These are phyloP conservation scores for Phycomyces nitens DNA, from an alignment of 192 early-diverging fungal genomes.

Conservation along the genomic window DNA sequence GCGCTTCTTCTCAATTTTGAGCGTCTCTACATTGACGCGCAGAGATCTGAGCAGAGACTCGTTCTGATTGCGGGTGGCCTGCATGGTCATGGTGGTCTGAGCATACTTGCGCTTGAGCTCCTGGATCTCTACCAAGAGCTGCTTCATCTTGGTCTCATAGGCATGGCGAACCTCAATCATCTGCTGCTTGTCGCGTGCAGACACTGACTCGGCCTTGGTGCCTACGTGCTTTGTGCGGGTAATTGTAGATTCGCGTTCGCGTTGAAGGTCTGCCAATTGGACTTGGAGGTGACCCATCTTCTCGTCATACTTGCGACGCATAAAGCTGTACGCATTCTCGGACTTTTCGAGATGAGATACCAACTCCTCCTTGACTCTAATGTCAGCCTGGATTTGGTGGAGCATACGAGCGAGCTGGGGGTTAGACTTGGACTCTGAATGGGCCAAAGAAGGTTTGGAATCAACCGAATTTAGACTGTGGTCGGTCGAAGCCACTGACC, in stretches of 20 bases:
- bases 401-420: slow-evolving; percentile 45
- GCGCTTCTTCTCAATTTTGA: slow-evolving; percentile 75
- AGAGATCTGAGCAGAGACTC: slow-evolving; percentile 64
- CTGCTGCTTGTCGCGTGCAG: slow-evolving; percentile 34
- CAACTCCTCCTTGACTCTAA: slow-evolving; percentile 58
- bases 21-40: slow-evolving; percentile 64
- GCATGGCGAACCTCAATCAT: slow-evolving; percentile 46
- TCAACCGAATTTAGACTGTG: neutral
- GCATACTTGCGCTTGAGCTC: slow-evolving; percentile 56
- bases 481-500: neutral
- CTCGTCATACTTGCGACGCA: slow-evolving; percentile 67
- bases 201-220: neutral
- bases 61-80: slow-evolving; percentile 47
- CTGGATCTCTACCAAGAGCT: slow-evolving; percentile 49
- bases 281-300: slow-evolving; percentile 60
- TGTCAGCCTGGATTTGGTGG: slow-evolving; percentile 59
- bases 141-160: slow-evolving; percentile 61
- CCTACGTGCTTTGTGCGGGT: slow-evolving; percentile 16
- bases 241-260: slow-evolving; percentile 64
- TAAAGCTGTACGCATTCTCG: slow-evolving; percentile 53
- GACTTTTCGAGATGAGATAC: slow-evolving; percentile 54
- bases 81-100: slow-evolving; percentile 52
- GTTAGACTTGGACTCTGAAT: slow-evolving; percentile 15
- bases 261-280: slow-evolving; percentile 48
- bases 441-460: slow-evolving; percentile 3